phyloP scores from a whole-genome alignment of 148 eudicot genomes.

The Silene latifolia region DNA sequence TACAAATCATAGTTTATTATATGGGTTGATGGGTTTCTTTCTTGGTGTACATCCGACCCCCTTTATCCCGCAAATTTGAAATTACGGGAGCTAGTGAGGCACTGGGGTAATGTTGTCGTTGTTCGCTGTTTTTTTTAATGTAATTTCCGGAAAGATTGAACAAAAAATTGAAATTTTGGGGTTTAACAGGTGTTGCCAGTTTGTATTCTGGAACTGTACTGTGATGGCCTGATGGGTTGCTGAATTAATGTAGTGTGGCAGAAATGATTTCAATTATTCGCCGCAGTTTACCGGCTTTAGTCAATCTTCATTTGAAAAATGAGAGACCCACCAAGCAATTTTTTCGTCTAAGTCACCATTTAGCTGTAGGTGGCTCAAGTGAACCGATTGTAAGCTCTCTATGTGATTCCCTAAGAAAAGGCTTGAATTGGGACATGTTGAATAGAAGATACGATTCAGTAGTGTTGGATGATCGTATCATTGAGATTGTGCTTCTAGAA shows the following conservation, averaged over 20 bases:
- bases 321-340: slow-evolving; percentile 15
- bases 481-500: slow-evolving; percentile 52
- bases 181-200: neutral
- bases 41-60: no score
- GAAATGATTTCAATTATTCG: slow-evolving; percentile 21
- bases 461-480: slow-evolving; percentile 30
- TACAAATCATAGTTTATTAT: no score
- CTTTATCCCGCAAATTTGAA: no score
- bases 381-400: slow-evolving; percentile 35
- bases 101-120: no score
- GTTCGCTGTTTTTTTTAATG: neutral
- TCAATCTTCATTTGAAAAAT: slow-evolving; percentile 9
- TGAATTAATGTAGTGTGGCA: neutral
- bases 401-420: slow-evolving; percentile 51
- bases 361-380: slow-evolving; percentile 18
- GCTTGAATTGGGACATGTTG: slow-evolving; percentile 54
- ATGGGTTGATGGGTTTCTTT: no score
- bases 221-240: neutral
- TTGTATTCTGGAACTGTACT: neutral
- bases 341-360: slow-evolving; percentile 19
- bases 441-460: slow-evolving; percentile 35
- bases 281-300: neutral
- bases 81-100: no score
- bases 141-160: no score
- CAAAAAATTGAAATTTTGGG: neutral